These are phyloP conservation scores for Marasmius sp. DNA, from an alignment of 1,284 basidiomycete genomes.

Conservation along the genomic window DNA sequence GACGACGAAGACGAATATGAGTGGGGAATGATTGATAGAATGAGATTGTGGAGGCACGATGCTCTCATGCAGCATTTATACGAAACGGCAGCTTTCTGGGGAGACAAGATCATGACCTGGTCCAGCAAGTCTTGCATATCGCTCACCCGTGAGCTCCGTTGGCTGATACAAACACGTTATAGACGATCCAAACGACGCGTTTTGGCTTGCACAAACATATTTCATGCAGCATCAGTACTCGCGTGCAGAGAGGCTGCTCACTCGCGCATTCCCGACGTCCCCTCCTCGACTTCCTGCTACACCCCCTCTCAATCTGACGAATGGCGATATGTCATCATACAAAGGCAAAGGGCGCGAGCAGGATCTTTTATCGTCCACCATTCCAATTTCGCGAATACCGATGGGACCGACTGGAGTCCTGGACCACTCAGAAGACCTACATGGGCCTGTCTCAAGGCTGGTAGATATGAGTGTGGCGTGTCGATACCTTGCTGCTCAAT, in stretches of 20 bases:
- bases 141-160: constrained; percentile 7
- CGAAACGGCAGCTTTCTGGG: constrained; percentile 98
- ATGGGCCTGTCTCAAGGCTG: constrained; percentile 68
- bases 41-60: constrained; percentile 96
- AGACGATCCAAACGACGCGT: constrained; percentile 96
- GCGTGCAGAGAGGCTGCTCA: constrained; percentile 89
- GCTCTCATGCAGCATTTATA: constrained; percentile 98
- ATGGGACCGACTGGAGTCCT: constrained; percentile 68
- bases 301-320: constrained; percentile 30
- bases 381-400: constrained; percentile 56
- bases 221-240: constrained; percentile 95
- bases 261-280: constrained; percentile 68
- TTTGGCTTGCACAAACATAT: constrained; percentile 97
- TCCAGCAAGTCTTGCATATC: constrained; percentile 68
- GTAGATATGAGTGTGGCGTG: constrained; percentile 93
- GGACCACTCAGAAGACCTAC: constrained; percentile 59
- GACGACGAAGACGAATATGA: constrained; percentile 65
- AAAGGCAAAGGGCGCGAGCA: constrained; percentile 69
- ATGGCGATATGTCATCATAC: constrained; percentile 39
- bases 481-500: constrained; percentile 92
- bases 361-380: constrained; percentile 29
- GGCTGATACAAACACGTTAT: constrained; percentile 5
- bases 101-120: constrained; percentile 92
- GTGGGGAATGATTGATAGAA: constrained; percentile 90
- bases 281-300: constrained; percentile 40